These are phyloP conservation scores for Blastobotrys americana DNA, from an alignment of 805 yeast genomes.

Conservation along the genomic window DNA sequence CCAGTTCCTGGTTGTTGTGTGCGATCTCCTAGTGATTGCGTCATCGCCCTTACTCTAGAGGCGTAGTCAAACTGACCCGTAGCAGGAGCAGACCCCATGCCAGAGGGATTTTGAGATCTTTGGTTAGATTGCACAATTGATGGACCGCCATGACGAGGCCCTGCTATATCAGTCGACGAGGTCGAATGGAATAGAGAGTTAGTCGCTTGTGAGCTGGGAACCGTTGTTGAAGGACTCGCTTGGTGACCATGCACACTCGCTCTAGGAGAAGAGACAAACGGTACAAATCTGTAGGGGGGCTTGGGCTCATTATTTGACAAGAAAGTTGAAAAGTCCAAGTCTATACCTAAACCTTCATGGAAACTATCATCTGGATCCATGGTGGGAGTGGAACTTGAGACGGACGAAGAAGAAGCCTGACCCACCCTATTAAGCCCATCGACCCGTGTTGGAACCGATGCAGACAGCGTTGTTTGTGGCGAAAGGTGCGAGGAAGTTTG, in stretches of 20 bases:
- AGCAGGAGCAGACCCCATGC: too few species aligned
- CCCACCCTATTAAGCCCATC: too few species aligned
- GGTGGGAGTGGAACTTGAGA: background rate
- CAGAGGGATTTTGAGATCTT: background rate
- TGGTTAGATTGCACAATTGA: background rate
- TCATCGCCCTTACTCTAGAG: background rate
- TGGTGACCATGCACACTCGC: too few species aligned
- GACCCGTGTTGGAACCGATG: background rate
- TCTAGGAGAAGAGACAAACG: background rate
- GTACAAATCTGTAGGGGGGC: background rate
- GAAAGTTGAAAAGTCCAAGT: background rate
- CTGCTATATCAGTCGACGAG: background rate
- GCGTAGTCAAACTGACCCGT: background rate
- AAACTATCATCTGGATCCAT: background rate
- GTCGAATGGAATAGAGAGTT: background rate
- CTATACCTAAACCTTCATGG: background rate
- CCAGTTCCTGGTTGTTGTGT: too few species aligned
- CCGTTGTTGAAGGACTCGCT: too few species aligned
- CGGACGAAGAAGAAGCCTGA: background rate
- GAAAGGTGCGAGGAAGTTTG: background rate
- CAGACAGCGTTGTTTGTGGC: background rate
- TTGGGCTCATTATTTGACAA: too few species aligned
- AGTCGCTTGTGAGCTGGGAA: too few species aligned
- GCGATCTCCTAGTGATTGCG: background rate
- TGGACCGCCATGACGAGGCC: background rate